Percentiles rank a stretch among this genome's conserved stretches.
These are phyloP conservation scores for Lactifluus piperatus DNA, from an alignment of 768 basidiomycete species.

Conservation along the genomic window DNA sequence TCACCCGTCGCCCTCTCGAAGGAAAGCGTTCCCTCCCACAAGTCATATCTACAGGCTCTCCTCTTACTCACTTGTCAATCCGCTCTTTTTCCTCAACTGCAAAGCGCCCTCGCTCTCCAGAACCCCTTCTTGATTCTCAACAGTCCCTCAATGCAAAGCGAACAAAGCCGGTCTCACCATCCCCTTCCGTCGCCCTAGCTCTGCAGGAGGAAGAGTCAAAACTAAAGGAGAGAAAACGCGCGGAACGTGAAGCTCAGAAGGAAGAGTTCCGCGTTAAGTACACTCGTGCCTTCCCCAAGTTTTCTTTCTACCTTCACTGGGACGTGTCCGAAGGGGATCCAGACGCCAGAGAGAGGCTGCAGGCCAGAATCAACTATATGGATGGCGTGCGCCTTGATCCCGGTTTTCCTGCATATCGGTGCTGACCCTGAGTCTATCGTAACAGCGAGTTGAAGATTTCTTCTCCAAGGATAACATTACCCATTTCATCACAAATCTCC, in stretches of 20 bases:
- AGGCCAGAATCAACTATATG: slow-evolving; percentile 50
- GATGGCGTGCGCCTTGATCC: slow-evolving; percentile 58
- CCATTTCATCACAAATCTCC: slow-evolving; percentile 72
- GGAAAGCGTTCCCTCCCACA: slow-evolving; percentile 20
- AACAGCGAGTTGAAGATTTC: slow-evolving; percentile 77
- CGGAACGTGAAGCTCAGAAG: slow-evolving; percentile 18
- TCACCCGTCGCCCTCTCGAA: slow-evolving; percentile 18
- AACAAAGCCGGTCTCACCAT: slow-evolving; percentile 9
- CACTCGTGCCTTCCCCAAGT: slow-evolving; percentile 53
- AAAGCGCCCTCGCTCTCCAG: slow-evolving; percentile 21
- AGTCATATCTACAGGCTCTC: slow-evolving; percentile 12
- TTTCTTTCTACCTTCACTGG: slow-evolving; percentile 65
- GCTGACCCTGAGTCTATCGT: slow-evolving; percentile 2
- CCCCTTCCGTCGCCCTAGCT: slow-evolving; percentile 5
- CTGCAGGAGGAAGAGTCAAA: slow-evolving; percentile 17
- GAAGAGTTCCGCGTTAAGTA: slow-evolving; percentile 20
- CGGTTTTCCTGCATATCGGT: neutral
- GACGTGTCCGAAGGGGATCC: slow-evolving; percentile 54
- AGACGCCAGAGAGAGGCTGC: slow-evolving; percentile 35
- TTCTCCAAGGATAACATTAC: slow-evolving; percentile 73
- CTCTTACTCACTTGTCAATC: slow-evolving; percentile 3
- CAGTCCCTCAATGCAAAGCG: slow-evolving; percentile 17
- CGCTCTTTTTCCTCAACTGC: slow-evolving; percentile 11
- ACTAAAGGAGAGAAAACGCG: slow-evolving; percentile 16
- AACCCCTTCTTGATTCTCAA: slow-evolving; percentile 15